A percentile compares a stretch with the other conserved stretches of the same genome.
phyloP scores from a whole-genome alignment of 2,329 filamentous ascomycete species.

The Ceratocystis papillata region DNA sequence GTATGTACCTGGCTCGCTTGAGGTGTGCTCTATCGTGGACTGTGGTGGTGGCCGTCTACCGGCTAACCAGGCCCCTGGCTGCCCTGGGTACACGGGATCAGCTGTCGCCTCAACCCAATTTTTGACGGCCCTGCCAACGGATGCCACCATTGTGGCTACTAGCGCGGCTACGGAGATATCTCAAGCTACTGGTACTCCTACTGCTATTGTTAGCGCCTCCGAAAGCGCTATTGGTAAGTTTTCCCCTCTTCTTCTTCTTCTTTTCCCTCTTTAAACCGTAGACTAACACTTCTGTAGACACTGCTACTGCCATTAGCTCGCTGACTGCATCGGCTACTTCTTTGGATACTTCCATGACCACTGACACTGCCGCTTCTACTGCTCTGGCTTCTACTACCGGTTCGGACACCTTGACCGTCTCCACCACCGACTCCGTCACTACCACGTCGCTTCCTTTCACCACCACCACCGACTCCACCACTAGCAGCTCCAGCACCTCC shows the following conservation, averaged over 20 bases:
- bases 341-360: not conserved
- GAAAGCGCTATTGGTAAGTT: not conserved
- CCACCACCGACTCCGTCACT: not conserved
- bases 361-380: not conserved
- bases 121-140: conserved; percentile 29
- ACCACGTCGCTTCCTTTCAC: not conserved
- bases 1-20: conserved; percentile 52
- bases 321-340: not conserved
- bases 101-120: conserved; percentile 44
- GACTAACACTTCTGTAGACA: too few relatives aligned
- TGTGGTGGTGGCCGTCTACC: conserved; percentile 57
- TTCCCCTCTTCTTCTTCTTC: too few relatives aligned
- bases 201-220: too few relatives aligned
- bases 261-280: too few relatives aligned
- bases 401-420: not conserved
- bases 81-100: conserved; percentile 44
- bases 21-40: conserved; percentile 54
- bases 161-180: not conserved
- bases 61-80: conserved; percentile 53
- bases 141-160: not conserved
- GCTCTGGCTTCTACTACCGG: not conserved
- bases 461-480: not conserved
- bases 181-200: too few relatives aligned
- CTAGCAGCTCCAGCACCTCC: not conserved
- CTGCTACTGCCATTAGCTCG: not conserved